Conservation (phyloP, 75 land plant species). For the Gnetum montanum region DNA sequence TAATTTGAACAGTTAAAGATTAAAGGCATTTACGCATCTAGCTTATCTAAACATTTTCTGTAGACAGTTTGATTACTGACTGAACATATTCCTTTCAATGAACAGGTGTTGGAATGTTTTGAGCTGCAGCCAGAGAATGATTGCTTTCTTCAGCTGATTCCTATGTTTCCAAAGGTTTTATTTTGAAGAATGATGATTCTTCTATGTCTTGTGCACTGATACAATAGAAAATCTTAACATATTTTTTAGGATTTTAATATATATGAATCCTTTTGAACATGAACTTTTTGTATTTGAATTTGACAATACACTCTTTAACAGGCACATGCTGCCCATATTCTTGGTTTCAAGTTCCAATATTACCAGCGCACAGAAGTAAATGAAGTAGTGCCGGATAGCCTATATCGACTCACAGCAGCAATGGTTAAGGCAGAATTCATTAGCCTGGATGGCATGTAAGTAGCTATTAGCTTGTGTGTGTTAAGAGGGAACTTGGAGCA, state of each 20-base stretch:
- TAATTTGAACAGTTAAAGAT: no score
- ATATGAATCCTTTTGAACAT: not conserved
- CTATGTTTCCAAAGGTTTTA: constrained; percentile 97
- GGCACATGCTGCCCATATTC: constrained; percentile 96
- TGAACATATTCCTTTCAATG: no score
- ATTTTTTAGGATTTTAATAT: not conserved
- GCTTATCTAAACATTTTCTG: no score
- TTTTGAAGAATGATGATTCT: no score
- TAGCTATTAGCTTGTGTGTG: no score
- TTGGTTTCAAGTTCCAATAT: constrained; percentile 97
- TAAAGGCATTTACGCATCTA: no score
- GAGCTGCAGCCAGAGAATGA: constrained; percentile 84
- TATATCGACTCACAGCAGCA: constrained; percentile 79
- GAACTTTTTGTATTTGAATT: no score
- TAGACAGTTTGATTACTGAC: no score
- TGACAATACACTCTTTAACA: constrained; percentile 30
- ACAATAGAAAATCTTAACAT: no score
- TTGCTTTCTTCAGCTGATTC: constrained; percentile 76
- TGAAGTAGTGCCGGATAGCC: constrained; percentile 55
- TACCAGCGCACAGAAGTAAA: constrained; percentile 91
- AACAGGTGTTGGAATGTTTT: constrained; percentile 95
- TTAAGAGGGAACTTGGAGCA: no score
- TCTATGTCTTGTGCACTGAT: no score
- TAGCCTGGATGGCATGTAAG: constrained; percentile 95
- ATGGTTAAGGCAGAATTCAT: constrained; percentile 80